A percentile compares a stretch with the other conserved stretches of the same genome.
Conservation (phyloP, 2,329 filamentous ascomycete species). For the Aspergillus hiratsukae region DNA sequence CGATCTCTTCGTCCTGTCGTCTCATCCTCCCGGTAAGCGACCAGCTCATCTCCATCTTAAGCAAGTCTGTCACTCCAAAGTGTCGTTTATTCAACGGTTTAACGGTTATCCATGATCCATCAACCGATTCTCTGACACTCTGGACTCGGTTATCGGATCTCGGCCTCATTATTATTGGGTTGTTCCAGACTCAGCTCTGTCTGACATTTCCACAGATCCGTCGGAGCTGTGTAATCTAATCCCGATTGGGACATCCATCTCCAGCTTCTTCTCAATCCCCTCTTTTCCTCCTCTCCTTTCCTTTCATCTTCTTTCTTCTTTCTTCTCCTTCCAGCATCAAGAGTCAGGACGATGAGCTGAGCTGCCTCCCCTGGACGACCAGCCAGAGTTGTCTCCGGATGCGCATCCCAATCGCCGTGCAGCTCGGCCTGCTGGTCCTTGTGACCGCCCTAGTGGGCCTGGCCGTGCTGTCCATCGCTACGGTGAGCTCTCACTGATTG, state of each 20-base stretch:
- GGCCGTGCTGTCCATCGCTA: constrained; percentile 71
- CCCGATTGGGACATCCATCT: not conserved
- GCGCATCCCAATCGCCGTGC: constrained; percentile 82
- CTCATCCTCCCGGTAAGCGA: no score
- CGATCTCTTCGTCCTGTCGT: no score
- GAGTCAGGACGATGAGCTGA: not conserved
- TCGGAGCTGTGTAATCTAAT: not conserved
- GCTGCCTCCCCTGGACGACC: not conserved
- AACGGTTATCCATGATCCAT: no score
- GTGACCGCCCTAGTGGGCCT: constrained; percentile 69
- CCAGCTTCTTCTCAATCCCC: not conserved
- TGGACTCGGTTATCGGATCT: no score
- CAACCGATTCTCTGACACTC: no score
- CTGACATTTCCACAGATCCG: no score
- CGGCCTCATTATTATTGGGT: no score
- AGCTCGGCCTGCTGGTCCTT: constrained; percentile 76
- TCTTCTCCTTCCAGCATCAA: not conserved
- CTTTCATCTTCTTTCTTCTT: not conserved
- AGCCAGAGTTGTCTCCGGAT: constrained; percentile 43
- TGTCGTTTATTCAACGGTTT: no score
- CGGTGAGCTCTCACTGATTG: constrained; percentile 14
- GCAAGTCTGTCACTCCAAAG: no score
- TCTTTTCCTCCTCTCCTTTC: not conserved
- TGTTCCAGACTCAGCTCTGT: not conserved
- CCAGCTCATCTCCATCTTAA: no score